Evolutionary conservation across 2,329 filamentous ascomycete species (phyloP).

Genomic region (Sphaerulina populicola): DNA sequence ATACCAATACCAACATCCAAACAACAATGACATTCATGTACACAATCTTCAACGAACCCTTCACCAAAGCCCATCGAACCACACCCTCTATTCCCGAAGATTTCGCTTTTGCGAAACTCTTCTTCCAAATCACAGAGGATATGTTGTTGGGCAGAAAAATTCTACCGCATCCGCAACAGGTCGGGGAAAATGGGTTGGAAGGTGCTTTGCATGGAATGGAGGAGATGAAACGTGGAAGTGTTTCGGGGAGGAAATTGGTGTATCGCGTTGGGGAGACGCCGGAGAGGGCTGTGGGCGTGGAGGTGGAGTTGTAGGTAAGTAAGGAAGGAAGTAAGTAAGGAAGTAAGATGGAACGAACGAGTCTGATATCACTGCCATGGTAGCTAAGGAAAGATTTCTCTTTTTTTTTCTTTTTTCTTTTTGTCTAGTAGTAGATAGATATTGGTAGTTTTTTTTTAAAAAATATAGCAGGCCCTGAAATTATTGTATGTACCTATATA

Average conservation of each 20-base stretch:
- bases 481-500: too few relatives aligned
- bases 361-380: too few relatives aligned
- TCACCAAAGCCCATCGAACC: conserved; percentile 18
- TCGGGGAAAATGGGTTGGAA: conserved; percentile 38
- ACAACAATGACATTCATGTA: conserved; percentile 24
- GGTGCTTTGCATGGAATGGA: conserved; percentile 40
- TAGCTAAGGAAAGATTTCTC: too few relatives aligned
- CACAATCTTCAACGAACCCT: conserved; percentile 25
- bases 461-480: too few relatives aligned
- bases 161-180: conserved; percentile 37
- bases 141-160: too few relatives aligned
- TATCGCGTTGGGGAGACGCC: conserved; percentile 32
- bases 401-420: too few relatives aligned
- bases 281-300: conserved; percentile 12
- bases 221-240: conserved; percentile 38
- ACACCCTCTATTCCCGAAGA: conserved; percentile 30
- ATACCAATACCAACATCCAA: conserved; percentile 10
- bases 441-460: too few relatives aligned
- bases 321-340: too few relatives aligned
- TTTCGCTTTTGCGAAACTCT: conserved; percentile 38
- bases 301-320: conserved; percentile 16
- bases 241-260: conserved; percentile 43
- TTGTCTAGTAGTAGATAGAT: too few relatives aligned
- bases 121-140: conserved; percentile 34
- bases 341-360: too few relatives aligned